Conservation (phyloP, 805 yeast species). For the Pichia deserticola region DNA sequence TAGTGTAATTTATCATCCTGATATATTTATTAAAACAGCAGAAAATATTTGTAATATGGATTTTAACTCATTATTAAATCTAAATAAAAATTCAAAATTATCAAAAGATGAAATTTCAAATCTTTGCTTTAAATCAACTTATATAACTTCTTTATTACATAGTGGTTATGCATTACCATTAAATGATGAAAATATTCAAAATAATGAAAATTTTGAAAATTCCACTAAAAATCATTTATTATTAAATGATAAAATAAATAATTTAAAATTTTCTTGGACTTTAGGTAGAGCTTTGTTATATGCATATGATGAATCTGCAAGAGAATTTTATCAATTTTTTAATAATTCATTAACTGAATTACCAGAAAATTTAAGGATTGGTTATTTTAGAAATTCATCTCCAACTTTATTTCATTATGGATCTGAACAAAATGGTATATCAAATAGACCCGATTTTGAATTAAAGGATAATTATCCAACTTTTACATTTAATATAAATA, state of each 20-base stretch:
- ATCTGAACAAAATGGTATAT: slow-evolving; percentile 39
- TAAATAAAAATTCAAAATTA: slow-evolving; percentile 21
- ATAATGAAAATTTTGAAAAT: not conserved
- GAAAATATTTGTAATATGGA: slow-evolving; percentile 39
- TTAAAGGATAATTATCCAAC: slow-evolving; percentile 14
- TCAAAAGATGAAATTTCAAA: slow-evolving; percentile 40
- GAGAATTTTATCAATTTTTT: not conserved
- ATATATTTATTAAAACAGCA: slow-evolving; percentile 37
- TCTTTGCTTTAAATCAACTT: slow-evolving; percentile 55
- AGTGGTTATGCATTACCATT: slow-evolving; percentile 55
- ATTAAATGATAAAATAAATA: slow-evolving; percentile 57
- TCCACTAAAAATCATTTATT: slow-evolving; percentile 23
- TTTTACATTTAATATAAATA: slow-evolving; percentile 2
- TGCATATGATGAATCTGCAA: slow-evolving; percentile 43
- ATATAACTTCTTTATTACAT: slow-evolving; percentile 51
- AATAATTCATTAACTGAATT: not conserved
- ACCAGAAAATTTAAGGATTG: slow-evolving; percentile 25
- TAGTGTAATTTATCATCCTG: slow-evolving; percentile 38
- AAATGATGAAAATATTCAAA: not conserved
- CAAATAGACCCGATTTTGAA: slow-evolving; percentile 37
- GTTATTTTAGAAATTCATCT: slow-evolving; percentile 42
- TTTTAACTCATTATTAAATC: slow-evolving; percentile 19
- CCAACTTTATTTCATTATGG: slow-evolving; percentile 44
- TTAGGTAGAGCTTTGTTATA: slow-evolving; percentile 69
- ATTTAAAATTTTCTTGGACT: slow-evolving; percentile 89